These are phyloP conservation scores for Verruconis gallopava DNA, from an alignment of 2,329 filamentous ascomycete species.

Conservation along the genomic window DNA sequence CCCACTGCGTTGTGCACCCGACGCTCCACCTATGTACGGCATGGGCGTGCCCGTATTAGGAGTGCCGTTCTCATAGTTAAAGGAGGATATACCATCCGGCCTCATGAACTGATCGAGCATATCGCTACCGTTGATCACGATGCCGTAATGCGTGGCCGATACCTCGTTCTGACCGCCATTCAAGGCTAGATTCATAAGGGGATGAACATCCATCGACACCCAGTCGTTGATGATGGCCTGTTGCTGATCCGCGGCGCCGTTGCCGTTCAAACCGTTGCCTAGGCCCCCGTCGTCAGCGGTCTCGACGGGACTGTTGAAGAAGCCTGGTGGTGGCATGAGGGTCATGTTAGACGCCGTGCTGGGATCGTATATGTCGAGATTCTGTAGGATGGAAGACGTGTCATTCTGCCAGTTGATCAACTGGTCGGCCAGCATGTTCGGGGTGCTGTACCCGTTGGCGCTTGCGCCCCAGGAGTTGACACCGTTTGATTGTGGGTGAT, in stretches of 20 bases:
- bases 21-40: no score
- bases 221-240: background rate
- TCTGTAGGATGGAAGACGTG: background rate
- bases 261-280: background rate
- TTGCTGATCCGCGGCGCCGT: no score
- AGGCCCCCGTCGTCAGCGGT: background rate
- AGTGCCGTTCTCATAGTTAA: no score
- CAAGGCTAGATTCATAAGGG: background rate
- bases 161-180: background rate
- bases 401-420: background rate
- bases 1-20: no score
- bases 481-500: no score
- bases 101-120: background rate
- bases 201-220: background rate
- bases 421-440: background rate
- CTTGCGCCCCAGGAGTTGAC: background rate
- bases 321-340: background rate
- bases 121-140: background rate
- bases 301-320: no score
- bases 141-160: background rate
- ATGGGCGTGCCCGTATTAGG: no score
- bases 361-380: background rate
- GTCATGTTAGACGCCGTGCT: background rate
- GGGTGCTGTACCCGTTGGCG: background rate
- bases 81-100: no score